Evolutionary conservation across 2,329 filamentous ascomycete genomes (phyloP), one percentile per base, ranked within the genome.

Genomic region (Xylariaceae sp.): DNA sequence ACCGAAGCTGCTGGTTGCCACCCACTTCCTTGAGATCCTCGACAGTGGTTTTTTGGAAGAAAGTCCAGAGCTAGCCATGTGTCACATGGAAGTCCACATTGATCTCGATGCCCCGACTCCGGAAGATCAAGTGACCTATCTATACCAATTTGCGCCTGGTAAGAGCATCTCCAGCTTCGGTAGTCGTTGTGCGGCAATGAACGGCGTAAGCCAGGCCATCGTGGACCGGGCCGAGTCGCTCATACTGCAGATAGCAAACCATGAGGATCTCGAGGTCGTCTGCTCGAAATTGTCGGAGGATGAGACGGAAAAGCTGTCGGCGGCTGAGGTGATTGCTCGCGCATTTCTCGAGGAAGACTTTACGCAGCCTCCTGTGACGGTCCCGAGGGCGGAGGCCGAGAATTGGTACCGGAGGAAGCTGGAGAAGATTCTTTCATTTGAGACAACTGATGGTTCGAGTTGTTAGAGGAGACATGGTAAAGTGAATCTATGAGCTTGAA

Each of bases 131-230:
- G 80, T 92, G 35, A 86, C 82, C 0, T 91, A 89, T 68, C 80
- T 96, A 0, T 96, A 93, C 73, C 88, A 85, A 34, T 75, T 88
- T n/a, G 69, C 74, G 3, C 66, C 77, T 1, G 92, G 92, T 0
- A 81, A 87, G 58, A 93, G 87, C 66, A 84, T 78, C 6, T 88
- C 89, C 11, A 97, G 92, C 70, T 95, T 96, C 69, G 94, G 94
- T 0, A 89, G 87, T 34, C 82, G 83, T 73, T 97, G 94, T 70
- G 94, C 94, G 34, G 86, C 86, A 2, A 83, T 96, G 73, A 97
- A 96, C 68, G 92, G 92, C 1, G 85, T 99, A 11, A 87, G 90
- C 35, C 69, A 75, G 15, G 79, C 81, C 4, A 83, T 97, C 8
- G 82, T 97, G 5, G 77, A 87, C 13, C 84, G 92, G 57, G 92